Evolutionary conservation across 345 rosid species (phyloP).

Genomic region (Turnera subulata): DNA sequence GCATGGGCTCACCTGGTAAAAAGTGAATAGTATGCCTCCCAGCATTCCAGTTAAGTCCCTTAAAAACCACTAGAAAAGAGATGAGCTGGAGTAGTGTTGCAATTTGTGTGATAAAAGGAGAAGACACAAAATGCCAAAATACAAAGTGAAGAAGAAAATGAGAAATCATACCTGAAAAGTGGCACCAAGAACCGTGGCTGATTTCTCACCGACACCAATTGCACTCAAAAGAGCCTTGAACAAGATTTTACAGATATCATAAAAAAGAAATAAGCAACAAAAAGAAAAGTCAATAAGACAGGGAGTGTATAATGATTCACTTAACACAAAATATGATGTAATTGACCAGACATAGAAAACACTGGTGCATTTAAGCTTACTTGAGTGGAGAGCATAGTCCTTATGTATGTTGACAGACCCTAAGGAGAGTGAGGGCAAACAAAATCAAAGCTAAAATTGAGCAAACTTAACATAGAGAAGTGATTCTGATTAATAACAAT

Average conservation of each 20-base stretch:
- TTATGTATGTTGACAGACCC: slow-evolving; percentile 91
- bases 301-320: too few relatives aligned
- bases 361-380: slow-evolving; percentile 33
- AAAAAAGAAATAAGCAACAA: too few relatives aligned
- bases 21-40: slow-evolving; percentile 90
- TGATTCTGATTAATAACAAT: too few relatives aligned
- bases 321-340: neutral
- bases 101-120: neutral
- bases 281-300: too few relatives aligned
- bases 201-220: slow-evolving; percentile 94
- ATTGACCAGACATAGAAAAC: neutral
- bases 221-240: slow-evolving; percentile 85
- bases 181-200: slow-evolving; percentile 91
- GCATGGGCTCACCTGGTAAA: slow-evolving; percentile 78
- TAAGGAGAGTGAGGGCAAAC: slow-evolving; percentile 15
- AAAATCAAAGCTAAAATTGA: neutral
- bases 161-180: slow-evolving; percentile 69
- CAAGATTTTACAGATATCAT: slow-evolving; percentile 1
- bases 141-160: neutral
- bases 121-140: neutral
- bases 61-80: slow-evolving; percentile 73
- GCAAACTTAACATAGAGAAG: too few relatives aligned
- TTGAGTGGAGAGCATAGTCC: slow-evolving; percentile 97
- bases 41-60: slow-evolving; percentile 97
- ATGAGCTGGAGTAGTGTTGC: neutral